Evolutionary conservation across 2,329 filamentous ascomycete species (phyloP).

Genomic region (Dothiorella sarmentorum): DNA sequence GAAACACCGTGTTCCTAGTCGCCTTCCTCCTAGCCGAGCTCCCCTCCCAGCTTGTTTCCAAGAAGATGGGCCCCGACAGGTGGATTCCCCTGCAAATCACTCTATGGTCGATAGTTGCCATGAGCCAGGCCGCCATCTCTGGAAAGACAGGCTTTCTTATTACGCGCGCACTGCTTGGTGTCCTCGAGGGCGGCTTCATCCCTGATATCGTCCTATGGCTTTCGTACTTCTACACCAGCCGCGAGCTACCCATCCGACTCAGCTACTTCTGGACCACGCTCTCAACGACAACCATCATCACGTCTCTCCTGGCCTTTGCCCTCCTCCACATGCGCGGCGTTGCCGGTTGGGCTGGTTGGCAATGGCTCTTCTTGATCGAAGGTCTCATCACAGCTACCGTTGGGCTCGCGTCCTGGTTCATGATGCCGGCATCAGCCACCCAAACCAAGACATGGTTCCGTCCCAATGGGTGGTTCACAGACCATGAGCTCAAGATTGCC

Average conservation of each 20-base stretch:
- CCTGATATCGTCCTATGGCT: slow-evolving; percentile 40
- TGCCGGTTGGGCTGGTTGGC: slow-evolving; percentile 43
- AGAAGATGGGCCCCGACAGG: slow-evolving; percentile 49
- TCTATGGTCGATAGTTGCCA: slow-evolving; percentile 34
- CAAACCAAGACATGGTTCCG: slow-evolving; percentile 57
- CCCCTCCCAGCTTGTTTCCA: slow-evolving; percentile 50
- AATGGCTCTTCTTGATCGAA: slow-evolving; percentile 56
- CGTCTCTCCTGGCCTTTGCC: slow-evolving; percentile 38
- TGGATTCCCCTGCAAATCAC: slow-evolving; percentile 39
- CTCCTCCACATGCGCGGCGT: slow-evolving; percentile 43
- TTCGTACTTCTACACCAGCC: slow-evolving; percentile 41
- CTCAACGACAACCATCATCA: slow-evolving; percentile 36
- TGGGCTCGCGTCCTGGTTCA: slow-evolving; percentile 52
- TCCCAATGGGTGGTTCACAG: slow-evolving; percentile 60
- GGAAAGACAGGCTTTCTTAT: slow-evolving; percentile 36
- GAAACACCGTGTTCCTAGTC: slow-evolving; percentile 29
- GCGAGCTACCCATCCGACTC: slow-evolving; percentile 42
- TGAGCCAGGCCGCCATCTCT: slow-evolving; percentile 36
- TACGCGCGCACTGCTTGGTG: slow-evolving; percentile 40
- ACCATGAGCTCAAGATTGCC: slow-evolving; percentile 60
- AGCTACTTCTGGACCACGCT: slow-evolving; percentile 44
- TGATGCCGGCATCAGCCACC: slow-evolving; percentile 49
- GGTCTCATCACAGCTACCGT: slow-evolving; percentile 53
- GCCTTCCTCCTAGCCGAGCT: slow-evolving; percentile 49
- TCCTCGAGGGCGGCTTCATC: slow-evolving; percentile 36